Evolutionary conservation across 2,329 filamentous ascomycete species (phyloP).

Genomic region (Seiridium unicorne): DNA sequence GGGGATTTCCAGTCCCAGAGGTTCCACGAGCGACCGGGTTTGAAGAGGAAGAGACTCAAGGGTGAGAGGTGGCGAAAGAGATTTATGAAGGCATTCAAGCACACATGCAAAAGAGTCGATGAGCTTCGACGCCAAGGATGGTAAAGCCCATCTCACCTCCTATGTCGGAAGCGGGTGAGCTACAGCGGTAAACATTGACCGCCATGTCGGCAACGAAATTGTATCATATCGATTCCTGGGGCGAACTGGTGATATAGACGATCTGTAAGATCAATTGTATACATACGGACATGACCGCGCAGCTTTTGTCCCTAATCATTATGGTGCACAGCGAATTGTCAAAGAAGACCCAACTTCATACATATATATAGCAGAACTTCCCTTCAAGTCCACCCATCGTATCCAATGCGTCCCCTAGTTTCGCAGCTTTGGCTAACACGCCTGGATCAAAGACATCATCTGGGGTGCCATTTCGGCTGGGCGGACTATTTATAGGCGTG

Average conservation of each 20-base stretch:
- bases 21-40: slow-evolving; percentile 72
- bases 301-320: not conserved
- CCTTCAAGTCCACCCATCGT: slow-evolving; percentile 20
- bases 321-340: too few relatives aligned
- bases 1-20: slow-evolving; percentile 56
- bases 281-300: not conserved
- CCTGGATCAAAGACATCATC: slow-evolving; percentile 20
- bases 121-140: slow-evolving; percentile 77
- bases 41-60: slow-evolving; percentile 74
- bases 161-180: too few relatives aligned
- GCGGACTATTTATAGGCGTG: slow-evolving; percentile 19
- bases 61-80: slow-evolving; percentile 67
- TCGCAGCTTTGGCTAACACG: slow-evolving; percentile 14
- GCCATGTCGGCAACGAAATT: not conserved
- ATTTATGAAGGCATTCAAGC: slow-evolving; percentile 69
- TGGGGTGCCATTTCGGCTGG: slow-evolving; percentile 16
- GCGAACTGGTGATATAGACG: not conserved
- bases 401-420: slow-evolving; percentile 23
- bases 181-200: too few relatives aligned
- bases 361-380: slow-evolving; percentile 26
- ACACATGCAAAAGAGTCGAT: slow-evolving; percentile 61
- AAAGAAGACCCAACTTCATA: not conserved
- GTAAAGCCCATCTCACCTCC: slow-evolving; percentile 39
- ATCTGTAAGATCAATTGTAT: slow-evolving; percentile 2
- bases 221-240: not conserved